phyloP scores from a whole-genome alignment of 2,329 filamentous ascomycete species.

The Chaetomium sp. region DNA sequence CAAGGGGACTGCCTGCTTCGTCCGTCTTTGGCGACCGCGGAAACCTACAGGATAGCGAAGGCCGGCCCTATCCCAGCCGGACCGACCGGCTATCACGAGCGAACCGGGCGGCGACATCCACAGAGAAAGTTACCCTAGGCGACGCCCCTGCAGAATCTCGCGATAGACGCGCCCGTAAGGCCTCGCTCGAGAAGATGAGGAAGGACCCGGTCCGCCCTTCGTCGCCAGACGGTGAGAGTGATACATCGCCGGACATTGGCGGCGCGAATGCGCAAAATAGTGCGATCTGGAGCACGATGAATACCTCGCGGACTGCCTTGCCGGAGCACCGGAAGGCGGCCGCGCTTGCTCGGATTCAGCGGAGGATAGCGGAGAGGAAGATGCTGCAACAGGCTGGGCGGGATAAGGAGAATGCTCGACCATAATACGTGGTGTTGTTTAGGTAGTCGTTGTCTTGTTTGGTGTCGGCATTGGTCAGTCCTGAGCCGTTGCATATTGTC shows the following conservation, averaged over 20 bases:
- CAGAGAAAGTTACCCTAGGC: slow-evolving; percentile 21
- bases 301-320: slow-evolving; percentile 48
- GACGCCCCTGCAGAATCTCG: slow-evolving; percentile 21
- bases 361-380: slow-evolving; percentile 55
- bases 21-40: slow-evolving; percentile 33
- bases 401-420: slow-evolving; percentile 57
- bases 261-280: slow-evolving; percentile 41
- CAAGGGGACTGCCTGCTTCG: slow-evolving; percentile 21
- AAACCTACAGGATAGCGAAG: slow-evolving; percentile 35
- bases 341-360: slow-evolving; percentile 57
- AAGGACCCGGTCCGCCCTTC: slow-evolving; percentile 34
- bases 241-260: slow-evolving; percentile 44
- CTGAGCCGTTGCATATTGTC: not conserved
- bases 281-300: slow-evolving; percentile 40
- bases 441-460: not conserved
- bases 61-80: slow-evolving; percentile 13
- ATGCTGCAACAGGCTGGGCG: slow-evolving; percentile 40
- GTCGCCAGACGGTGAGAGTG: slow-evolving; percentile 38
- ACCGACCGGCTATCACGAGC: slow-evolving; percentile 19
- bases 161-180: slow-evolving; percentile 11
- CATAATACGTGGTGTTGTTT: slow-evolving; percentile 31
- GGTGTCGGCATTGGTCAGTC: not conserved
- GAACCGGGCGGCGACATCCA: slow-evolving; percentile 10
- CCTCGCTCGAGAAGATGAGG: slow-evolving; percentile 9
- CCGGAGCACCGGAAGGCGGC: slow-evolving; percentile 56